Conservation (phyloP, 2,329 filamentous ascomycete genomes). For the Fusarium chlamydosporum region DNA sequence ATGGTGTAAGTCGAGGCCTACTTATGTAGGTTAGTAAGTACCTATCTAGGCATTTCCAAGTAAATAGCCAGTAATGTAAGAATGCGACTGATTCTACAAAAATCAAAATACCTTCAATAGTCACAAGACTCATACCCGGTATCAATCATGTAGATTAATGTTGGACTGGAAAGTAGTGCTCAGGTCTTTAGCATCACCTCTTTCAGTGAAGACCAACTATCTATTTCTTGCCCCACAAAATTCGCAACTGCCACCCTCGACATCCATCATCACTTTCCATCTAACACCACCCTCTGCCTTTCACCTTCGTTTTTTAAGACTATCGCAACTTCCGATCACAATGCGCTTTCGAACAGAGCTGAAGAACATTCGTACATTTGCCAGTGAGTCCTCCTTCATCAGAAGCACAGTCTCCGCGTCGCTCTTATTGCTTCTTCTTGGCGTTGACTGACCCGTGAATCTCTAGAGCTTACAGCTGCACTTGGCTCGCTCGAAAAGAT, state of each 20-base stretch:
- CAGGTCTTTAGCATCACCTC: neutral
- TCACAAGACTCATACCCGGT: no score
- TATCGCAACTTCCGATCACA: slow-evolving; percentile 46
- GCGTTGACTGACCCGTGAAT: slow-evolving; percentile 14
- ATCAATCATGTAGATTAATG: neutral
- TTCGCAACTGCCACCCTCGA: slow-evolving; percentile 22
- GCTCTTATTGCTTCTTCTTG: neutral
- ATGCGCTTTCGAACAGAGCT: slow-evolving; percentile 78
- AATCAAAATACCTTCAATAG: neutral
- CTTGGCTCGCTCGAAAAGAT: slow-evolving; percentile 81
- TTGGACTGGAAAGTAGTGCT: neutral
- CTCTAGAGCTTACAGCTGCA: slow-evolving; percentile 72
- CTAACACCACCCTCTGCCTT: slow-evolving; percentile 1
- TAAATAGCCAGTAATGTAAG: neutral
- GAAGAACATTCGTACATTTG: slow-evolving; percentile 75
- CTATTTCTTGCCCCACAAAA: slow-evolving; percentile 33
- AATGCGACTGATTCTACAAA: no score
- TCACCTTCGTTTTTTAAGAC: slow-evolving; percentile 8
- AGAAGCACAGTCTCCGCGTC: neutral
- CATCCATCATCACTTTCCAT: slow-evolving; percentile 35
- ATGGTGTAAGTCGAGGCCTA: neutral
- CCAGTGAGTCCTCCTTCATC: slow-evolving; percentile 61
- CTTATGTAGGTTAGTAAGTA: no score
- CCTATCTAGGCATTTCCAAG: neutral
- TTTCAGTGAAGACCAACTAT: neutral